A percentile compares a stretch with the other conserved stretches of the same genome.
Evolutionary conservation across 257 asterid genomes (phyloP).

Genomic region (Buddleja alternifolia): DNA sequence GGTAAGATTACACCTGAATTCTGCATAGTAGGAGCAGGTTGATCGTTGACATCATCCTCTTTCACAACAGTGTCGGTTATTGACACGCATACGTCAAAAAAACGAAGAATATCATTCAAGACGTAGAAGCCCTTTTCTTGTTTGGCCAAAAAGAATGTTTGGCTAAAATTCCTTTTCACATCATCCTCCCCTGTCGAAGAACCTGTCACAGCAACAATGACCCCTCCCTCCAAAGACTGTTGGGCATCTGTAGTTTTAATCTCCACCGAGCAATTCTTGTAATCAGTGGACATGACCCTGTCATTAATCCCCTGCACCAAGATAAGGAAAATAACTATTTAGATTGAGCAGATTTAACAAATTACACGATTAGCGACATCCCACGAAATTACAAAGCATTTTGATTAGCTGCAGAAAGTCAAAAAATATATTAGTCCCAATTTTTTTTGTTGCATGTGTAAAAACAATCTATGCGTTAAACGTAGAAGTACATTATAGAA

Average conservation of each 20-base stretch:
- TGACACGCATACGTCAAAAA: slow-evolving; percentile 27
- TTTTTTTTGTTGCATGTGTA: too few relatives aligned
- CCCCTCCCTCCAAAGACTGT: slow-evolving; percentile 46
- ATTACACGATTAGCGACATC: too few relatives aligned
- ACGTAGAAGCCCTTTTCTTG: slow-evolving; percentile 58
- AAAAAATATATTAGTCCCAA: too few relatives aligned
- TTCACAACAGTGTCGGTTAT: neutral
- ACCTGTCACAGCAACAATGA: slow-evolving; percentile 58
- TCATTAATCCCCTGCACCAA: slow-evolving; percentile 56
- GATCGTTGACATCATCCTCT: slow-evolving; percentile 7
- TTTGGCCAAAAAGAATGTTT: slow-evolving; percentile 66
- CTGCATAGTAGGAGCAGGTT: slow-evolving; percentile 5
- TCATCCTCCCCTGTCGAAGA: slow-evolving; percentile 33
- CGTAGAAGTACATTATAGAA: neutral
- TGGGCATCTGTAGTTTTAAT: slow-evolving; percentile 44
- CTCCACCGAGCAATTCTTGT: slow-evolving; percentile 40
- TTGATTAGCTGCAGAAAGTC: too few relatives aligned
- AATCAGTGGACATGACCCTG: slow-evolving; percentile 57
- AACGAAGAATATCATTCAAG: slow-evolving; percentile 57
- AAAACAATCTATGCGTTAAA: too few relatives aligned
- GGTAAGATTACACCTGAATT: slow-evolving; percentile 32
- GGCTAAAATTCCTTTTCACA: slow-evolving; percentile 41
- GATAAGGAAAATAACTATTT: neutral
- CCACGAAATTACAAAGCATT: too few relatives aligned
- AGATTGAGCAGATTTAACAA: neutral